Evolutionary conservation across 2,329 filamentous ascomycete genomes (phyloP), one percentile per base, ranked within the genome.

Genomic region (Fusarium acutatum): DNA sequence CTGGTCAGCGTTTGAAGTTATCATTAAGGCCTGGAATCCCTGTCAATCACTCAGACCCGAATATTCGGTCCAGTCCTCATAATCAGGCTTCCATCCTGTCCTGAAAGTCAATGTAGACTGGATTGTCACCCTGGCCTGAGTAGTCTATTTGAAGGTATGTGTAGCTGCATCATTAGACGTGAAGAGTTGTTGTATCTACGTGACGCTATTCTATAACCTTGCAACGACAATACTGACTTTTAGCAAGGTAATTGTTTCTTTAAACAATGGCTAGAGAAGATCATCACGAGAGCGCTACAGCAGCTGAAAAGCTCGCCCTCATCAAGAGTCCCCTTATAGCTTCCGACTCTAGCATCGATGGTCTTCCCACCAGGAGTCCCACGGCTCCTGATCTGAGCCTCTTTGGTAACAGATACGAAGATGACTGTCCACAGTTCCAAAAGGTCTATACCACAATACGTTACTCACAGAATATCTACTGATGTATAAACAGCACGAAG

Each of bases 301-400:
- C 69, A 60, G 60, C 64, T 22, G 73, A 77, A 59, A 81, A 79
- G 69, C 79, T 82, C 14, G 75, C 75, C 52, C 72, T 82, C 30
- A 69, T 82, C 67, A 80, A 79, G 63, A 81, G 79, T 61, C 80
- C 80, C 8, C 64, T 82, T 14, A 56, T 77, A 34, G 14, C 26
- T 40, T 61, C 69, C 15, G 75, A 75, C 13, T 74, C 75, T 28
- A 63, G 64, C 4, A 47, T 69, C 43, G 49, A 58, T 44, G n/a
- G 37, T 15, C 50, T 61, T 24, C 38, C 69, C 13, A 63, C 53
- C 5, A 60, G 60, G 17, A 46, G 53, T 1, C 24, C 41, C 22
- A 32, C 62, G n/a, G 54, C 56, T 12, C 74, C 77, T 17, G 71
- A 77, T 43, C 47, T 78, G 56, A 65, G 61, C 15, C 66, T 78